phyloP scores from a whole-genome alignment of 169 alveolate genomes.

The Cryptosporidium viatorum region DNA sequence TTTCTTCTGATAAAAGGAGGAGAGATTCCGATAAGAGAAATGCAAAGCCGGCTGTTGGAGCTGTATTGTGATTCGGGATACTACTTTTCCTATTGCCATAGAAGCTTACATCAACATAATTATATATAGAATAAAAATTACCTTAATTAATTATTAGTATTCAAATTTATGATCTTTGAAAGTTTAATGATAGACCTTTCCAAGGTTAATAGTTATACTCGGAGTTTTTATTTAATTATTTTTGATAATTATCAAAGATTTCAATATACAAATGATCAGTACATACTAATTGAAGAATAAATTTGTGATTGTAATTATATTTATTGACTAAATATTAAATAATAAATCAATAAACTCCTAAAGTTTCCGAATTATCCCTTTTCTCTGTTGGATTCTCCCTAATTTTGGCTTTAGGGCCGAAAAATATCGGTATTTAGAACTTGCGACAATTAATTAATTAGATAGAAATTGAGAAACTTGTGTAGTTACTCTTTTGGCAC shows the following conservation, averaged over 20 bases:
- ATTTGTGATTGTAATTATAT: background rate
- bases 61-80: conserved; percentile 1
- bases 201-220: background rate
- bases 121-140: background rate
- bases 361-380: background rate
- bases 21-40: conserved; percentile 67
- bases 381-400: background rate
- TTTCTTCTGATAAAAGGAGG: conserved; percentile 59
- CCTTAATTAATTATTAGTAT: background rate
- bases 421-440: too few species aligned
- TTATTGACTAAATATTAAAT: background rate
- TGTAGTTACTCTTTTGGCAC: conserved; percentile 69
- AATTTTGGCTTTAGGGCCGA: background rate
- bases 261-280: background rate
- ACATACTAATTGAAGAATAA: background rate
- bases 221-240: background rate
- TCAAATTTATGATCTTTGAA: background rate
- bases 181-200: background rate
- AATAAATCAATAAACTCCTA: background rate
- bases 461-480: conserved; percentile 46
- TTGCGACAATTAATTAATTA: background rate
- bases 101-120: background rate
- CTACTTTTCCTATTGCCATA: too few species aligned
- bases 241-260: background rate
- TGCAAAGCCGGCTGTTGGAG: conserved; percentile 24